Base-by-base conservation (phyloP, 2,329 filamentous ascomycete species). In the Cadophora sp. region DNA sequence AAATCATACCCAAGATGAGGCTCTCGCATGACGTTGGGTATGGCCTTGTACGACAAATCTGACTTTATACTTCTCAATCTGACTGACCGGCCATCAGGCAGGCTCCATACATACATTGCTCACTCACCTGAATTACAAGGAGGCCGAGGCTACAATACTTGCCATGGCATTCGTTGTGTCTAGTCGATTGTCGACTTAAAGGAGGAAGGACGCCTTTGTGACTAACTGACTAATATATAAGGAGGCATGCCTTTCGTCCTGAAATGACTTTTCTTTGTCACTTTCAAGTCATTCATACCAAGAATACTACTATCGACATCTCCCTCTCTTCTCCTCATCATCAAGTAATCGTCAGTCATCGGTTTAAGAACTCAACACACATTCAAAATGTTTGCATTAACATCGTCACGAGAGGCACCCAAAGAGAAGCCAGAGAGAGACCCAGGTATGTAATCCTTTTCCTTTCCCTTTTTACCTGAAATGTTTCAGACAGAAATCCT, bases 161-260 rank as follows among this genome's bases (percentile, higher is more conserved):
- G 22, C 47, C 59, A 62, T 43, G 59, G 59, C 59, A 11, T 39
- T 51, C 30, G 33, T 47, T 39, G 43, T 62, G 33, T 56, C 50
- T 27, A 36, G 22, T 18, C 24, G 11, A 36, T 2, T 50, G 22
- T 18, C 24, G 11, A 36, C 4, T 50, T 62, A 47, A 62, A 62
- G 18, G n/a, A 8, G 9, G 27, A 30, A 30, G 27, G 27, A 30
- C 3, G 27, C 27, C 27, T 30, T 30, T 30, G 27, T 30, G 27
- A 30, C 27, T 30, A 6, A 30, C 27, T 51, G 59, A 62, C 43
- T 51, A 45, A 51, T 62, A 62, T 62, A 62, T 62, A 62, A 30
- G 43, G 33, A 39, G n/a, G 18, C 5, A 20, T 13, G 33, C 16
- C 22, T 36, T 43, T 43, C 16, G 4, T 27, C 22, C 27, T n/a